Base-by-base conservation (phyloP, 805 yeast genomes). In the Candida easanensis region DNA sequence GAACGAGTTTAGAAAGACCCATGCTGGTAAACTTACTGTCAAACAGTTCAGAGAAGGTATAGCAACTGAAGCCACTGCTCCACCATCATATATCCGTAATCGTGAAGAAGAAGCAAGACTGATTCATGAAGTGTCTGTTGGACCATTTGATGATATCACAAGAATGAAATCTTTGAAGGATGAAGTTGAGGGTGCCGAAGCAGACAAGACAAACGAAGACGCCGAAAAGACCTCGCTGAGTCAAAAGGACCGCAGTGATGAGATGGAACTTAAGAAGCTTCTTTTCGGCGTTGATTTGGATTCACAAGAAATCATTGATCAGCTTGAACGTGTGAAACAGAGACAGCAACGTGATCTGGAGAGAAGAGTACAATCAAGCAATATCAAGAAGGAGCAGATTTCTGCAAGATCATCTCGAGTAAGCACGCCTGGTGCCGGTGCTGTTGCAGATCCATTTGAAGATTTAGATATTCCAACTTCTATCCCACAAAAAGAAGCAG, bases 1-100 rank as follows among this genome's bases (percentile, higher is more conserved):
- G 52, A 84, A 84, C 53, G 99, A 93, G 66, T 93, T 93, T 60
- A 82, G 80, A 51, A 71, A 73, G 41, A 89, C 98, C 0, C 69
- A 76, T 15, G 80, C 96, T 0, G 95, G 88, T 1, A 66, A 69
- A 9, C 64, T 91, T 48, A 79, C 96, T 0, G 81, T 93, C 16
- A 72, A 75, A 35, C 83, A 79, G 34, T 91, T 93, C 58, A 73
- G 98, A 54, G 75, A 70, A 17, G 69, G 74, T 2, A 63, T 53
- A 6, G 35, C 48, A 1, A 51, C 54, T 7, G 51, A 41, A 8
- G 50, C 51, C 5, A 73, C 88, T 0, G 73, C 81, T 39, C 99
- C 99, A 1, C 99, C 99, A 0, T 81, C 97, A 0, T 89, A 76
- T 58, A 68, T 69, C 19, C 76, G 73, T 45, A 86, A 84, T 56